Conservation (phyloP, 345 rosid genomes). For the Rhodamnia rubescens region DNA sequence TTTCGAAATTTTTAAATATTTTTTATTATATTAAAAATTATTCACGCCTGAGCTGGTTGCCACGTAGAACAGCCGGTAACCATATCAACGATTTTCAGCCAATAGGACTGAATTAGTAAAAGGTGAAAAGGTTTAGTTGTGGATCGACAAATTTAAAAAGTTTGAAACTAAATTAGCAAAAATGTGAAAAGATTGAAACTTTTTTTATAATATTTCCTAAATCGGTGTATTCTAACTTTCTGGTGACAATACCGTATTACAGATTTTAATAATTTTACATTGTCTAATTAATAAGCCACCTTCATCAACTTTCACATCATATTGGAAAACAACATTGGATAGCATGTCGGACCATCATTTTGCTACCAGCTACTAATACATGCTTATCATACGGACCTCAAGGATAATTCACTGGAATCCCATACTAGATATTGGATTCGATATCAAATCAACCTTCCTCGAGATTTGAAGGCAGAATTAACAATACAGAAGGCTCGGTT, state of each 20-base stretch:
- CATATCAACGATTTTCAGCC: neutral
- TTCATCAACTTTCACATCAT: neutral
- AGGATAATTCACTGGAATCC: neutral
- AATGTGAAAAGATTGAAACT: neutral
- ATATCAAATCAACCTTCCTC: neutral
- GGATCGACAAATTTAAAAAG: neutral
- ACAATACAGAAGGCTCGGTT: neutral
- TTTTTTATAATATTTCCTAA: neutral
- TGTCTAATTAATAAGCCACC: neutral
- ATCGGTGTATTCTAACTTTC: neutral
- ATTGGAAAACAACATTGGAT: neutral
- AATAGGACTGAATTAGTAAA: neutral
- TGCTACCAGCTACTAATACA: neutral
- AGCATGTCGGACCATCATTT: neutral
- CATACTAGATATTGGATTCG: neutral
- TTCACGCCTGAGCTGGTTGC: accelerated
- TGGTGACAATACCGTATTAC: neutral
- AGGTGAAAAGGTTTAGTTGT: neutral
- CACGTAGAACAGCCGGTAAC: accelerated
- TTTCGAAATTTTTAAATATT: too few relatives aligned
- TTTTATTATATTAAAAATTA: neutral
- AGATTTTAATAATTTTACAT: neutral
- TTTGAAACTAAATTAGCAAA: neutral
- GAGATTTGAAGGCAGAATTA: neutral
- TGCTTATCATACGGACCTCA: neutral